Conservation (phyloP, 140 eudicot species). For the Bidens hawaiensis region DNA sequence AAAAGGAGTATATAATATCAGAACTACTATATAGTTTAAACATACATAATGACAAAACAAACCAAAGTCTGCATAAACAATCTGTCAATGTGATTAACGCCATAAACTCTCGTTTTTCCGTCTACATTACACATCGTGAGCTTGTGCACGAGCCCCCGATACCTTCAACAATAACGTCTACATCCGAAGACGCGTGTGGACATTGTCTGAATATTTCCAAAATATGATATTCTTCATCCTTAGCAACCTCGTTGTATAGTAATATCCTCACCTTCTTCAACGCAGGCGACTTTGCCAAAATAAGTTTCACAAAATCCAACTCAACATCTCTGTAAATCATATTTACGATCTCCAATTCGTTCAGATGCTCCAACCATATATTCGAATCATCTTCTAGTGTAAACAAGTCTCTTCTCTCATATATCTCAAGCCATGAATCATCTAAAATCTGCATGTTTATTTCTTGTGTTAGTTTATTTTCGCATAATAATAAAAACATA, state of each 20-base stretch:
- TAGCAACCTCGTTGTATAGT: background rate
- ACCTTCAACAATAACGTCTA: background rate
- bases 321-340: background rate
- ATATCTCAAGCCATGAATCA: conserved; percentile 6
- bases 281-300: conserved; percentile 3
- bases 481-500: background rate
- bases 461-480: background rate
- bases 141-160: background rate
- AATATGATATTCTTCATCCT: background rate
- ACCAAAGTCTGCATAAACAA: conserved; percentile 11
- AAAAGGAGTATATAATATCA: too few relatives aligned
- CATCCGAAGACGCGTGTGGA: background rate
- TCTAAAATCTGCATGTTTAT: background rate
- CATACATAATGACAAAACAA: conserved; percentile 18
- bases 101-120: background rate
- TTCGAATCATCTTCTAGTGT: background rate
- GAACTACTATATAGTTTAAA: too few relatives aligned
- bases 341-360: background rate
- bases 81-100: conserved; percentile 3
- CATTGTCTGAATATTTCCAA: background rate
- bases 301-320: conserved; percentile 9
- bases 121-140: conserved; percentile 6
- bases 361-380: conserved; percentile 5
- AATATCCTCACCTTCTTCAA: conserved; percentile 12
- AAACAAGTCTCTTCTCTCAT: conserved; percentile 4